These are phyloP conservation scores for Salvia hispanica DNA, from an alignment of 257 asterid genomes.

Conservation along the genomic window DNA sequence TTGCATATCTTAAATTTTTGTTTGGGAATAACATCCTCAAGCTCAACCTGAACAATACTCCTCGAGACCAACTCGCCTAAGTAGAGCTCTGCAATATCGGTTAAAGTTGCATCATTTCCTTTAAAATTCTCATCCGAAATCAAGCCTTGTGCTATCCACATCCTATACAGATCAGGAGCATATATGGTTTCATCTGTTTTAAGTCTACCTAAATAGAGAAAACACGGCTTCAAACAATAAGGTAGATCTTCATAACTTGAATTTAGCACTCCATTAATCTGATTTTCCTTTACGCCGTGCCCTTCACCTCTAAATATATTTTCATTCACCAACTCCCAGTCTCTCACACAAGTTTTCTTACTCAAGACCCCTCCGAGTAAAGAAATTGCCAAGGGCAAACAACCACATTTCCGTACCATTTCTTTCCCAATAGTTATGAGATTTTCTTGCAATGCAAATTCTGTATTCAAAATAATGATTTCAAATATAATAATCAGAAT, in stretches of 20 bases:
- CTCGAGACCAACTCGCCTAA: conserved; percentile 29
- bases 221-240: conserved; percentile 28
- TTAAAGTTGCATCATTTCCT: not conserved
- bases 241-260: conserved; percentile 25
- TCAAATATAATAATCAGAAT: not conserved
- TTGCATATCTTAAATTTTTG: not conserved
- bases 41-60: conserved; percentile 13
- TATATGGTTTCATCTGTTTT: not conserved
- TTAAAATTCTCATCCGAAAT: not conserved
- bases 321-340: conserved; percentile 23
- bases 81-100: conserved; percentile 9
- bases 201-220: conserved; percentile 12
- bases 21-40: not conserved
- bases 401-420: conserved; percentile 27
- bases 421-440: not conserved
- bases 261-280: conserved; percentile 14
- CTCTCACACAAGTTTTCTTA: not conserved
- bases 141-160: conserved; percentile 32
- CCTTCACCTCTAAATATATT: conserved; percentile 11
- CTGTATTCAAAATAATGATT: not conserved
- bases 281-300: not conserved
- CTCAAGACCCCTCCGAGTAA: conserved; percentile 27
- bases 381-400: conserved; percentile 19
- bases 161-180: not conserved
- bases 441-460: not conserved